Conservation (phyloP, 768 basidiomycete genomes). For the Boletus subcaerulescens region DNA sequence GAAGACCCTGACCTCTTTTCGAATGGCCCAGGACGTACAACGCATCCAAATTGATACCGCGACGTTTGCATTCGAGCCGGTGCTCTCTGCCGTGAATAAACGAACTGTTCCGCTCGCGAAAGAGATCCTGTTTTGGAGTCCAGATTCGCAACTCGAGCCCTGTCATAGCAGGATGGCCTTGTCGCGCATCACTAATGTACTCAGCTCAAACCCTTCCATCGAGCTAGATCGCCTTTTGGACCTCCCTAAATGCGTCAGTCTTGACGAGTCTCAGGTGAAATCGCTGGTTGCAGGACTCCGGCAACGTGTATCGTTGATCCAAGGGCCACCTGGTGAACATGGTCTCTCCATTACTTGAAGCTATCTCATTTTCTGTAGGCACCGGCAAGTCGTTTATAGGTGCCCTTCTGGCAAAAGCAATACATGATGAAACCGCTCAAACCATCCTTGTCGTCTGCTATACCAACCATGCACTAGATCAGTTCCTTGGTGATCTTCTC, state of each 20-base stretch:
- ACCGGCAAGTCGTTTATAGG: constrained; percentile 76
- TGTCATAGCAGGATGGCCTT: not conserved
- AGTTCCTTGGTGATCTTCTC: constrained; percentile 60
- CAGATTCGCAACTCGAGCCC: constrained; percentile 8
- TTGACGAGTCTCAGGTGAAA: constrained; percentile 50
- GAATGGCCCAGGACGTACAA: constrained; percentile 30
- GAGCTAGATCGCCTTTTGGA: constrained; percentile 40
- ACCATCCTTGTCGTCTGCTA: constrained; percentile 66
- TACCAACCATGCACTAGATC: constrained; percentile 72
- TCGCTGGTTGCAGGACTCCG: constrained; percentile 50
- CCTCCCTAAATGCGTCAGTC: constrained; percentile 35
- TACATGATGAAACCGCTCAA: constrained; percentile 44
- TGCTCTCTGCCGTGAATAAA: constrained; percentile 51
- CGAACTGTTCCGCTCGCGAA: constrained; percentile 41
- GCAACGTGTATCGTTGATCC: constrained; percentile 57
- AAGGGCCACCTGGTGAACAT: constrained; percentile 63
- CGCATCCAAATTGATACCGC: constrained; percentile 59
- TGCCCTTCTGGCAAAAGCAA: constrained; percentile 54
- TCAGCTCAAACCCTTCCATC: constrained; percentile 30
- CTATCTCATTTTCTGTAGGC: constrained; percentile 36
- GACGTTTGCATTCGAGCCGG: constrained; percentile 58
- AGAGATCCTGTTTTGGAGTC: constrained; percentile 55
- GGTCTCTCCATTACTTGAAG: not conserved
- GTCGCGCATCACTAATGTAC: constrained; percentile 21
- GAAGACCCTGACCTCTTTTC: constrained; percentile 39